phyloP scores from a whole-genome alignment of 2,329 filamentous ascomycete species.

The Colletotrichum sp. region DNA sequence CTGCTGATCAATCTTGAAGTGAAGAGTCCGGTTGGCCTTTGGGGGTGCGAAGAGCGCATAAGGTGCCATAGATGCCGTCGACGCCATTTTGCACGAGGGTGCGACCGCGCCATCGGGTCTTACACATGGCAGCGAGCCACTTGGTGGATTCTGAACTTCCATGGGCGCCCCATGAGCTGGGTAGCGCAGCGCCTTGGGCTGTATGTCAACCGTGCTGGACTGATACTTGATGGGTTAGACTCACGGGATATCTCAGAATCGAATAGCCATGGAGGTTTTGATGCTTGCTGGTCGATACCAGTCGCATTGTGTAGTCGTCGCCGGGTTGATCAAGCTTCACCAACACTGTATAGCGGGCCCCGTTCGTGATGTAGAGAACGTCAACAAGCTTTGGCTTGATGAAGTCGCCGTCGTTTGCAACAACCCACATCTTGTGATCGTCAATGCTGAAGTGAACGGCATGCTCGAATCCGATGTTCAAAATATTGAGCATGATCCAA shows the following conservation, averaged over 20 bases:
- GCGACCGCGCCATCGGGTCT: not conserved
- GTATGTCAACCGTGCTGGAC: not conserved
- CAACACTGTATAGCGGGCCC: constrained; percentile 56
- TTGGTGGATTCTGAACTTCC: not conserved
- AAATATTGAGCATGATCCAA: constrained; percentile 8
- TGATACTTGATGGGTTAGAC: not conserved
- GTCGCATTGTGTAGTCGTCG: constrained; percentile 58
- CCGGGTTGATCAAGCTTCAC: constrained; percentile 44
- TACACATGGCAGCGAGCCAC: not conserved
- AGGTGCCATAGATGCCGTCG: not conserved
- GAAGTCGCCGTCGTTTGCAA: constrained; percentile 57
- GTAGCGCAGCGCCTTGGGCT: not conserved
- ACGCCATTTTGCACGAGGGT: not conserved
- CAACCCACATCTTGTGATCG: constrained; percentile 55
- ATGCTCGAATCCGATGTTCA: constrained; percentile 8
- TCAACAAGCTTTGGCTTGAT: constrained; percentile 48
- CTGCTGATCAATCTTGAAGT: not conserved
- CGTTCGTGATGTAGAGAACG: constrained; percentile 45
- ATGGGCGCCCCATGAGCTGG: not conserved
- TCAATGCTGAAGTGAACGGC: constrained; percentile 46
- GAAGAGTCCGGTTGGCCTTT: not conserved
- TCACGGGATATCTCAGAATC: constrained; percentile 34
- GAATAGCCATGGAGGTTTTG: constrained; percentile 61
- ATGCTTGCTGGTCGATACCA: constrained; percentile 49
- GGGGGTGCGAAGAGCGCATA: not conserved